Base-by-base conservation (phyloP, 257 asterid genomes). In the Plantago major region DNA sequence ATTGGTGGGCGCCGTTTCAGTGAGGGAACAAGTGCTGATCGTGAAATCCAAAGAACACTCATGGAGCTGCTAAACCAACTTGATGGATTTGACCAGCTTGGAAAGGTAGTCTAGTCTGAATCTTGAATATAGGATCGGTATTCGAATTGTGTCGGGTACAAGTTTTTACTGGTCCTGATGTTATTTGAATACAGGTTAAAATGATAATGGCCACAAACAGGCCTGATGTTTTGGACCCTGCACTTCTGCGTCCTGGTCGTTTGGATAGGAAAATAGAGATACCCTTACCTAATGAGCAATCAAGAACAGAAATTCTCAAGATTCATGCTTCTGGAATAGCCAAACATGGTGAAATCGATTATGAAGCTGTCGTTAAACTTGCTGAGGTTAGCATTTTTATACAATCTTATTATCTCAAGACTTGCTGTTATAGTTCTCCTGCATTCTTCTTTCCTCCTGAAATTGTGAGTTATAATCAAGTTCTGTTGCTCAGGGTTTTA, bases 1-100 rank as follows among this genome's bases (percentile, higher is more conserved):
- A 87, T 87, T 65, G 95, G 96, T 65, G 97, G 97, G 16, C 87
- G 96, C 11, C 93, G 95, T 62, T 90, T 90, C 71, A 90, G 96
- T n/a, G 98, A 88, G 75, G 98, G 98, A 72, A 90, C 98, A 15
- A 90, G 96, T 79, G 98, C 95, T 60, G 96, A 90, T 64, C 96
- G 96, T 71, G 98, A 90, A 77, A 90, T 90, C 67, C 97, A 90
- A 62, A 83, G 97, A 75, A 90, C 97, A 6, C 88, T 90, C 52
- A 87, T 90, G 97, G 97, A 90, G 77, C 70, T 90, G 76, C 87
- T 90, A 60, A 90, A 90, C 80, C 95, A 85, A 74, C 81, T 90
- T 70, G 96, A 90, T 78, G 98, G 98, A 18, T 90, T 90, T 66
- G 98, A 85, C 65, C 96, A 88, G 76, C 96, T 90, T 22, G 98